Evolutionary conservation across 2,329 filamentous ascomycete species (phyloP), one percentile per base, ranked within the genome.

Genomic region (Cephalotrichum gorgonifer): DNA sequence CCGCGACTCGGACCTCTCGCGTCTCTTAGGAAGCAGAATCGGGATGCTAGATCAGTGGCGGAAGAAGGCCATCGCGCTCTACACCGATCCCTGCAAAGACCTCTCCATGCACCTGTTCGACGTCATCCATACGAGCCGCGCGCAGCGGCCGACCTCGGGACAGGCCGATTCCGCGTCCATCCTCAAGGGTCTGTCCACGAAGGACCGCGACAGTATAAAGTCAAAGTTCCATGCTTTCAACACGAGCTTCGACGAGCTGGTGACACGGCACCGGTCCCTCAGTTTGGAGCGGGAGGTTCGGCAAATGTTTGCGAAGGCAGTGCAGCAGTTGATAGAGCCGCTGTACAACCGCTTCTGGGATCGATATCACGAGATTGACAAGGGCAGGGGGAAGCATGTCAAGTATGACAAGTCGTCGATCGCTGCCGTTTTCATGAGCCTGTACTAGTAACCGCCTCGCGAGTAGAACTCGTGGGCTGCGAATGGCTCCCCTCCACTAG

Each of bases 321-420:
- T 97, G 54, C 88, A 93, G 64, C 83, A 84, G 58, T 88, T 95
- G 69, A 83, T 98, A 50, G 91, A 97, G 68, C 90, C 91, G 49
- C 75, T 98, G 14, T 98, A 98, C 69, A 86, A 85, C 53, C 79
- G 93, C 43, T 98, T 98, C 68, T 97, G 88, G 82, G 93, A 97
- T 67, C 79, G 91, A 26, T 98, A 98, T 63, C 90, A 96, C 63
- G 93, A 97, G 67, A 83, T 97, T 55, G 91, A 97, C 68, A 96
- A 95, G 72, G 93, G 93, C 52, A 94, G 90, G 69, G 91, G 91
- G 57, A 98, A 98, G 67, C 95, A 97, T 66, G 89, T 95, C 64
- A 96, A 95, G 71, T 97, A 95, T 64, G 90, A 96, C 70, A 96
- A 96, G 72, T 74, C 75, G 38, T 79, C 81, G 44, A 83, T 98